Evolutionary conservation across 305 asterid genomes (phyloP).

Genomic region (Lippia alba): DNA sequence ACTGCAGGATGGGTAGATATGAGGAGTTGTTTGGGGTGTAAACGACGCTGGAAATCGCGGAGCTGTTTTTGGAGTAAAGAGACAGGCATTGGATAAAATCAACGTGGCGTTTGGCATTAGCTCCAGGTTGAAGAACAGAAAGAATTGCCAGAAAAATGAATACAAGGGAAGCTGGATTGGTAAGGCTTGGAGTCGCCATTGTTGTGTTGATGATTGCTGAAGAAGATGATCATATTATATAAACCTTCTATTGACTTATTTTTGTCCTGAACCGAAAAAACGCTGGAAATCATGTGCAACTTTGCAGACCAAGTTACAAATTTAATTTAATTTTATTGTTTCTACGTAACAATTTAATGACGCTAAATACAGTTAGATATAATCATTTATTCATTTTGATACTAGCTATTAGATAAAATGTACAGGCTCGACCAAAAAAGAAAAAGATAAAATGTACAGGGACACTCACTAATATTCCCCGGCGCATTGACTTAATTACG

Average conservation of each 20-base stretch:
- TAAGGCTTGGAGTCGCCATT: conserved; percentile 21
- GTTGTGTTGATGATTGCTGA: background rate
- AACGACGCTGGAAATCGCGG: background rate
- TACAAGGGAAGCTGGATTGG: background rate
- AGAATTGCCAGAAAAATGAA: background rate
- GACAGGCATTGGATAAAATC: conserved; percentile 28
- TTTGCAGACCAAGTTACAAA: too few relatives aligned
- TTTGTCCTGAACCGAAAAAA: too few relatives aligned
- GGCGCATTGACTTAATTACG: too few relatives aligned
- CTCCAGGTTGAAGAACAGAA: background rate
- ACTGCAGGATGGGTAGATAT: conserved; percentile 25
- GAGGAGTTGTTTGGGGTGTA: conserved; percentile 30
- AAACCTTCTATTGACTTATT: background rate
- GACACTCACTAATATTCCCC: too few relatives aligned
- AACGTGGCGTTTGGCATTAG: background rate
- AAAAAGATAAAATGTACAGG: too few relatives aligned
- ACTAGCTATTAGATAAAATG: too few relatives aligned
- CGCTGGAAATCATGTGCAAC: too few relatives aligned
- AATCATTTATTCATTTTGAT: too few relatives aligned
- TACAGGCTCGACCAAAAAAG: too few relatives aligned
- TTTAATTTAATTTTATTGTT: too few relatives aligned
- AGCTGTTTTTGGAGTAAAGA: background rate
- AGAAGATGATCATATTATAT: background rate
- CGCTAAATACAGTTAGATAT: too few relatives aligned
- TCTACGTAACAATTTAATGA: too few relatives aligned